These are phyloP conservation scores for Penicillium sp. DNA, from an alignment of 2,329 filamentous ascomycete species.

Conservation along the genomic window DNA sequence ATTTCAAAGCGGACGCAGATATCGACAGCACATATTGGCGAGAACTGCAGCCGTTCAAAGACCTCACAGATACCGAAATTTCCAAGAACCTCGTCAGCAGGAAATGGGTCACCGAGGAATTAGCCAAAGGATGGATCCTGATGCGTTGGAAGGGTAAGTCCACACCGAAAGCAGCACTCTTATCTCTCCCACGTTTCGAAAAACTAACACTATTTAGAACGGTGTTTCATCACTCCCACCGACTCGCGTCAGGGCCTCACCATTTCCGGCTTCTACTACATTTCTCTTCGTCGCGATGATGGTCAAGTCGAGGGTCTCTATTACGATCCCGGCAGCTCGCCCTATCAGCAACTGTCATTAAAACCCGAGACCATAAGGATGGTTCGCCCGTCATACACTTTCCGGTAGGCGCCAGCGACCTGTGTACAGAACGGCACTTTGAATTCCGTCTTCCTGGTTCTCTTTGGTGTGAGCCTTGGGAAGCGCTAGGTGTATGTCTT, in stretches of 20 bases:
- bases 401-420: conserved; percentile 27
- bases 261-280: conserved; percentile 50
- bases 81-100: conserved; percentile 43
- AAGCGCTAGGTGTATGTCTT: background rate
- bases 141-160: conserved; percentile 49
- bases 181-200: background rate
- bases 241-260: conserved; percentile 46
- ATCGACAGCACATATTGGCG: conserved; percentile 48
- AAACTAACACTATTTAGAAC: conserved; percentile 32
- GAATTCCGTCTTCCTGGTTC: background rate
- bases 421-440: background rate
- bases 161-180: background rate
- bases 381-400: conserved; percentile 41
- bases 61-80: conserved; percentile 42
- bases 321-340: conserved; percentile 47
- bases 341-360: conserved; percentile 46
- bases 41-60: conserved; percentile 45
- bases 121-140: conserved; percentile 45
- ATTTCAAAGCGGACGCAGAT: conserved; percentile 43
- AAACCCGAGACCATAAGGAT: conserved; percentile 39
- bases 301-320: conserved; percentile 48
- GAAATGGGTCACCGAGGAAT: conserved; percentile 41
- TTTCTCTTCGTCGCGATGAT: conserved; percentile 43
- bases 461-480: background rate
- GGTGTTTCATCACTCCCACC: conserved; percentile 46